Conservation (phyloP, 495 filamentous ascomycete genomes). For the Penicillium malachiteum region DNA sequence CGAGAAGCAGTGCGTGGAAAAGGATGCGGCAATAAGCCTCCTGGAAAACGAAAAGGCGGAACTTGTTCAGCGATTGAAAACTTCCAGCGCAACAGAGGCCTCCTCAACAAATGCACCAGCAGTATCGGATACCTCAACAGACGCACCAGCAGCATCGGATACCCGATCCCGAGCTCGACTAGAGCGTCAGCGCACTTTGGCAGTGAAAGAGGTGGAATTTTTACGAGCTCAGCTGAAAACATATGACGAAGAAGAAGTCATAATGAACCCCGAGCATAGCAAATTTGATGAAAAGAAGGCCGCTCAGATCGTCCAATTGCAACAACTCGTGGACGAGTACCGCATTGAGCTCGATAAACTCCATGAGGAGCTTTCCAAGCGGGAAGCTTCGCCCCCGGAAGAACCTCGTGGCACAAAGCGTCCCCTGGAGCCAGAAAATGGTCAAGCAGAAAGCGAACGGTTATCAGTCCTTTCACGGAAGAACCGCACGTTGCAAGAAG, state of each 20-base stretch:
- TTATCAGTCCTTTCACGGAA: constrained; percentile 81
- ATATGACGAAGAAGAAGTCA: constrained; percentile 85
- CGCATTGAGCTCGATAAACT: constrained; percentile 76
- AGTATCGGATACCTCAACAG: constrained; percentile 35
- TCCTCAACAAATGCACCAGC: constrained; percentile 35
- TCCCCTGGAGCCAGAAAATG: constrained; percentile 59
- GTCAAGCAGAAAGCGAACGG: constrained; percentile 69
- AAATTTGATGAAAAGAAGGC: constrained; percentile 72
- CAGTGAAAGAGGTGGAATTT: constrained; percentile 89
- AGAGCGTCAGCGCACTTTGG: constrained; percentile 81
- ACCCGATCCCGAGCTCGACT: constrained; percentile 64
- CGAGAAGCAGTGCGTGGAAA: constrained; percentile 76
- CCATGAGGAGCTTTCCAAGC: constrained; percentile 66
- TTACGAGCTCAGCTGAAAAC: constrained; percentile 89
- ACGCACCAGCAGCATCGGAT: constrained; percentile 41
- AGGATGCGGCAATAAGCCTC: constrained; percentile 70
- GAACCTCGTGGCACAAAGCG: constrained; percentile 42
- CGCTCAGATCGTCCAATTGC: constrained; percentile 75
- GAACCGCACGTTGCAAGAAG: constrained; percentile 79
- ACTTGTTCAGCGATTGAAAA: constrained; percentile 67
- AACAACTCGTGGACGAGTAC: constrained; percentile 83
- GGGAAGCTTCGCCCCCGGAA: constrained; percentile 46
- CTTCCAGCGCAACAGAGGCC: constrained; percentile 46
- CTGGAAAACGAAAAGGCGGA: constrained; percentile 67
- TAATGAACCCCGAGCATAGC: constrained; percentile 69